Evolutionary conservation across 2,329 filamentous ascomycete genomes (phyloP), one percentile per base, ranked within the genome.

Genomic region (Fusarium goolgardi): DNA sequence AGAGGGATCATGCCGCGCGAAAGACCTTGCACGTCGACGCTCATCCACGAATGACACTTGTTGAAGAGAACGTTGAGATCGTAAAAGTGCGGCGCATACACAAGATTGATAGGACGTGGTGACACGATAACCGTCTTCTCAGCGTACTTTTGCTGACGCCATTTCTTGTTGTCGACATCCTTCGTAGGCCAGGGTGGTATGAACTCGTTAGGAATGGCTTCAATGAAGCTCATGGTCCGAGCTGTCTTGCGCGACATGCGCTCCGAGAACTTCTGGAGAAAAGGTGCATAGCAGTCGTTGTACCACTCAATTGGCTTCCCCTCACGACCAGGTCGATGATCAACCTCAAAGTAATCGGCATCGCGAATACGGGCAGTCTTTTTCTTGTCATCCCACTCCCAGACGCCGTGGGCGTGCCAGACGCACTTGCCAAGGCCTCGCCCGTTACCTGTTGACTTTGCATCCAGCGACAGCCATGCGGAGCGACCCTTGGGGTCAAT

Each of bases 1-100:
- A 81, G 74, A 6, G 80, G 71, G 52, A 81, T 81, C 73, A 78
- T 78, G 46, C 80, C 78, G 21, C 79, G 67, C 1, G 79, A 76
- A 2, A 81, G 73, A 0, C 77, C 78, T 41, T 81, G 80, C n/a
- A 81, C 80, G 18, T 81, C 78, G 47, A 79, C 78, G 45, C 76
- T 78, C 77, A 79, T 78, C 64, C 74, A 75, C 0, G 70, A 71
- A 51, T 79, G 78, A 20, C 69, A 63, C 49, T 79, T 79, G 65
- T 73, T 77, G 59, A 79, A 81, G 2, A 81, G 59, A 0, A 80
- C 80, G 35, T 81, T 80, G 20, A 81, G 75, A 40, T 81, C 80
- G 59, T 81, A 81, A 59, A 81, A 81, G 59, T 81, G 80, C 7
- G 80, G 80, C 0, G 80, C 78, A 47, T 80, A 81, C 15, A 81